Evolutionary conservation across 2,329 filamentous ascomycete genomes (phyloP).

Genomic region (Mycogone perniciosa): DNA sequence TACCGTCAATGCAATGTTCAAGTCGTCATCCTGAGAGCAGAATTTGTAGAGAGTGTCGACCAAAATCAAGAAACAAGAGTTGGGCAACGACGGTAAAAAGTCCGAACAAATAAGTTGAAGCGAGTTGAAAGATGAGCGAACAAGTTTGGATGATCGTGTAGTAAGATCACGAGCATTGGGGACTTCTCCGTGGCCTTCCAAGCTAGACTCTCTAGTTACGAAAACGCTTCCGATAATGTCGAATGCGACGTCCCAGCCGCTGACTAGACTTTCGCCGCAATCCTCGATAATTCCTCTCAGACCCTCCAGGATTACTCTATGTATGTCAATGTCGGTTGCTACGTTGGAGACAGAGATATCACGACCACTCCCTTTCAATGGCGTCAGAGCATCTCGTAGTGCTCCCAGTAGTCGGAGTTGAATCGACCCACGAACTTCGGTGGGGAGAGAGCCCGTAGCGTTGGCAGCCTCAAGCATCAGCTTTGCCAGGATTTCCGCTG

Average conservation of each 20-base stretch:
- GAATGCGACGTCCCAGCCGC: conserved; percentile 82
- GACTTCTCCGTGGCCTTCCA: conserved; percentile 28
- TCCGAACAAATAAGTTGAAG: conserved; percentile 92
- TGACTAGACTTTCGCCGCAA: conserved; percentile 74
- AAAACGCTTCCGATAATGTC: conserved; percentile 82
- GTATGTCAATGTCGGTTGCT: conserved; percentile 68
- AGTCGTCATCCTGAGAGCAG: conserved; percentile 79
- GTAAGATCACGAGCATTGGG: conserved; percentile 32
- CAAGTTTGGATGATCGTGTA: conserved; percentile 64
- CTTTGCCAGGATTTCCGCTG: conserved; percentile 58
- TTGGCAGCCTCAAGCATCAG: conserved; percentile 53
- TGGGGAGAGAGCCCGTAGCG: conserved; percentile 46
- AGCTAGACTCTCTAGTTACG: conserved; percentile 33
- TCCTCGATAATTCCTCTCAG: conserved; percentile 79
- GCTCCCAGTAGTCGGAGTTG: conserved; percentile 68
- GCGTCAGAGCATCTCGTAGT: conserved; percentile 51
- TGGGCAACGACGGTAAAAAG: conserved; percentile 69
- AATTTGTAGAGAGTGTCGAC: conserved; percentile 87
- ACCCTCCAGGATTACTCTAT: conserved; percentile 71
- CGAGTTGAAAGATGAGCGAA: conserved; percentile 81
- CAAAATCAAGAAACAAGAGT: conserved; percentile 66
- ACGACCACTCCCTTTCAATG: conserved; percentile 48
- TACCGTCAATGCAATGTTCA: conserved; percentile 91
- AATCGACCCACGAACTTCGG: conserved; percentile 50
- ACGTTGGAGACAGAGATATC: conserved; percentile 51